These are phyloP conservation scores for Erodium texanum DNA, from an alignment of 441 rosid species.

Conservation along the genomic window DNA sequence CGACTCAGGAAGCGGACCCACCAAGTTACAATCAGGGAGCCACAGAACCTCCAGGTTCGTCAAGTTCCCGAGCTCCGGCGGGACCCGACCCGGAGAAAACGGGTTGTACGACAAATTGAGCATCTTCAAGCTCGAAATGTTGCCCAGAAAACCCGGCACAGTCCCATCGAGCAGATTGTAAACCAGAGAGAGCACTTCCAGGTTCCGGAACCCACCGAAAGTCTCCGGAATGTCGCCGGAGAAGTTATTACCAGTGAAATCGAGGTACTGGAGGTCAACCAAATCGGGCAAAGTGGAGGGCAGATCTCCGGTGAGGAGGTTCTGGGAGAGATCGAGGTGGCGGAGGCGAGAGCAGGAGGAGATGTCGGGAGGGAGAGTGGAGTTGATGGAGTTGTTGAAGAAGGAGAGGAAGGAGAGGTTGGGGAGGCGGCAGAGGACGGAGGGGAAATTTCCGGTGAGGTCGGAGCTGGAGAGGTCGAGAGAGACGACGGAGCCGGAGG, in stretches of 20 bases:
- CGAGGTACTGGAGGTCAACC: constrained; percentile 41
- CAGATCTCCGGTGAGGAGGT: constrained; percentile 62
- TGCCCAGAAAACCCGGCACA: constrained; percentile 63
- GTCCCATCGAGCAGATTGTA: constrained; percentile 62
- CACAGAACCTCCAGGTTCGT: constrained; percentile 72
- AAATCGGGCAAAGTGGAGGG: constrained; percentile 50
- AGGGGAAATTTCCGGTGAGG: constrained; percentile 66
- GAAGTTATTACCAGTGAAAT: constrained; percentile 72
- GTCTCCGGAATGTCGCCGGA: constrained; percentile 76
- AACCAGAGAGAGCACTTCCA: constrained; percentile 75
- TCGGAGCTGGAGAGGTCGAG: constrained; percentile 49
- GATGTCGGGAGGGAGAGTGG: constrained; percentile 53
- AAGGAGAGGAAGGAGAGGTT: constrained; percentile 46
- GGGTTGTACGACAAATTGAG: constrained; percentile 81
- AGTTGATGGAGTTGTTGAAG: constrained; percentile 50
- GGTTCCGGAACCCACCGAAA: constrained; percentile 51
- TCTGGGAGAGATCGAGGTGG: constrained; percentile 68
- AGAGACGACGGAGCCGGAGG: constrained; percentile 43
- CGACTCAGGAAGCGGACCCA: constrained; percentile 78
- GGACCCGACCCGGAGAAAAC: constrained; percentile 63
- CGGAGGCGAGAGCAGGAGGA: constrained; percentile 44
- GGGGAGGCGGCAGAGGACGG: constrained; percentile 55
- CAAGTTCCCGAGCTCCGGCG: constrained; percentile 78
- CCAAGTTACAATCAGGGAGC: constrained; percentile 70
- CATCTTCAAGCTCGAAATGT: constrained; percentile 55